Evolutionary conservation across 768 basidiomycete genomes (phyloP).

Genomic region (Aureoboletus auriporus): DNA sequence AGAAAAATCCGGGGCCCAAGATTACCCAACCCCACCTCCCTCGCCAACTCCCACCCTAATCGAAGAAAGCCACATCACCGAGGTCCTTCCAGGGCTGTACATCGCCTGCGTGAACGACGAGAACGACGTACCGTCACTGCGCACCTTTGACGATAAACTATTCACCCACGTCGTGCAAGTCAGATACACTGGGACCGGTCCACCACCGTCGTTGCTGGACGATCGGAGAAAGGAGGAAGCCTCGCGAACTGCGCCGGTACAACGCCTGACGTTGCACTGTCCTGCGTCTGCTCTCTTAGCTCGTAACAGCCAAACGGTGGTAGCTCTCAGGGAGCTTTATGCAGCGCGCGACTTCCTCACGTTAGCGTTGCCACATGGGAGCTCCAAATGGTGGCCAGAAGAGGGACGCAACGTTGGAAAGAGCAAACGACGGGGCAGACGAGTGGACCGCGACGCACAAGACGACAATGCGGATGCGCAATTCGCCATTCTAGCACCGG

Average conservation of each 20-base stretch:
- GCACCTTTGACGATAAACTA: slow-evolving; percentile 3
- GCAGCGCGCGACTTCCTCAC: slow-evolving; percentile 42
- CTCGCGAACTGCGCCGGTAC: neutral
- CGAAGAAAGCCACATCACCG: slow-evolving; percentile 6
- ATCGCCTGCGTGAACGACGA: slow-evolving; percentile 18
- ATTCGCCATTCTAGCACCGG: slow-evolving; percentile 2
- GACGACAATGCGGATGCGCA: neutral
- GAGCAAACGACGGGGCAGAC: too few relatives aligned
- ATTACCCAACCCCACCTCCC: neutral
- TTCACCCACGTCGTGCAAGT: slow-evolving; percentile 23
- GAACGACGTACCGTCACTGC: slow-evolving; percentile 4
- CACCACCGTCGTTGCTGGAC: neutral
- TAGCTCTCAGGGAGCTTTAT: slow-evolving; percentile 34
- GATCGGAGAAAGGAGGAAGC: slow-evolving; percentile 1
- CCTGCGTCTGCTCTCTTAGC: neutral
- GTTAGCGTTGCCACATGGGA: slow-evolving; percentile 34
- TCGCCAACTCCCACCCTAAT: neutral
- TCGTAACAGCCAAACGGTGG: slow-evolving; percentile 10
- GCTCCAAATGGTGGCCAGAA: neutral
- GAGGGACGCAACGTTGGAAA: neutral
- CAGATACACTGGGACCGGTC: neutral
- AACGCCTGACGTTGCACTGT: neutral
- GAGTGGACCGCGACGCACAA: too few relatives aligned
- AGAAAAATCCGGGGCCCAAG: neutral
- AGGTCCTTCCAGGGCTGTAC: slow-evolving; percentile 11